phyloP scores from a whole-genome alignment of 169 alveolate species.

The Pseudocohnilembus persalinus region DNA sequence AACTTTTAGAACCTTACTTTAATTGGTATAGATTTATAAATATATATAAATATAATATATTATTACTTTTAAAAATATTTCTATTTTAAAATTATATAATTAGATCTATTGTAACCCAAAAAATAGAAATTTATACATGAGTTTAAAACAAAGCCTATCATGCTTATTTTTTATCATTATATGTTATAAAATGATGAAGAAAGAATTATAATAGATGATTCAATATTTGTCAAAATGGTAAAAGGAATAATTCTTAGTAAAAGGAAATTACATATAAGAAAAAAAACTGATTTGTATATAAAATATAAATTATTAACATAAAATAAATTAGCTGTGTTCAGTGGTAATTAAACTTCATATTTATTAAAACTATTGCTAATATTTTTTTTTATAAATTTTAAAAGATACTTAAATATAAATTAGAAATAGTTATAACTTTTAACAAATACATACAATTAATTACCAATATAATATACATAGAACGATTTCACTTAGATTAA shows the following conservation, averaged over 20 bases:
- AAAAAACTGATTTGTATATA: no score
- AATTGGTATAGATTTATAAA: neutral
- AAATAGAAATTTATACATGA: neutral
- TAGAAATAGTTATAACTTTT: neutral
- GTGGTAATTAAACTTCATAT: neutral
- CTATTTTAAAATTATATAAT: no score
- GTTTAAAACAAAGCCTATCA: neutral
- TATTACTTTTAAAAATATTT: no score
- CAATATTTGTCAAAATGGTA: no score
- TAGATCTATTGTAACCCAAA: no score
- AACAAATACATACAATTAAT: neutral
- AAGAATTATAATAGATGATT: neutral
- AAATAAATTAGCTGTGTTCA: neutral
- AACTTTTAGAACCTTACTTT: neutral
- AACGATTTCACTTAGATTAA: neutral
- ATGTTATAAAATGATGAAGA: neutral
- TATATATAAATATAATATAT: no score
- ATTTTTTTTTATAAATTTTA: no score
- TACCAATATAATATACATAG: neutral
- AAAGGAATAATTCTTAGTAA: neutral
- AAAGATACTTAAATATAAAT: neutral
- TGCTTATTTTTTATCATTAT: neutral
- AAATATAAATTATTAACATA: neutral
- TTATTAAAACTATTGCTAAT: no score
- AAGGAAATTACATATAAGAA: neutral